Conservation (phyloP, 2,329 filamentous ascomycete species). For the Neonectria faginata region DNA sequence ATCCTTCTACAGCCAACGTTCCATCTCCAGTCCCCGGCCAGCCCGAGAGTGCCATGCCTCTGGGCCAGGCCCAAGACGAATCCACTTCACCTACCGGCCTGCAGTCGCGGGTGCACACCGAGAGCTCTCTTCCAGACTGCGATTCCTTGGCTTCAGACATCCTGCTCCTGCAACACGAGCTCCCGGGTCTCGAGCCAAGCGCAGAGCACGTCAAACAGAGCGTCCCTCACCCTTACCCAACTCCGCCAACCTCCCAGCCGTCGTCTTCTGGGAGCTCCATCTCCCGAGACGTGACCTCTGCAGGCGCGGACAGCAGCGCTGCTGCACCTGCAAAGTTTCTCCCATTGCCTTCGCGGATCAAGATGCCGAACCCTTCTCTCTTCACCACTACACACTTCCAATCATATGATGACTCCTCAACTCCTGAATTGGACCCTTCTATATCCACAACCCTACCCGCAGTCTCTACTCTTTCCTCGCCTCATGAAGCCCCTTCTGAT, state of each 20-base stretch:
- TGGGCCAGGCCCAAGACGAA: slow-evolving; percentile 40
- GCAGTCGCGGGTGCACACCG: slow-evolving; percentile 45
- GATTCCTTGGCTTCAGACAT: slow-evolving; percentile 37
- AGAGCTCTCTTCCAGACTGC: slow-evolving; percentile 41
- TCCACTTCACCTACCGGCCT: slow-evolving; percentile 49
- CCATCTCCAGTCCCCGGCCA: slow-evolving; percentile 53
- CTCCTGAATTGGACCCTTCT: slow-evolving; percentile 36
- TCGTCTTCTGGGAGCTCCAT: slow-evolving; percentile 53
- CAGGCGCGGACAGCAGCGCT: slow-evolving; percentile 40
- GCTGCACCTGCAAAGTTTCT: slow-evolving; percentile 38
- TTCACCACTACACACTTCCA: slow-evolving; percentile 47
- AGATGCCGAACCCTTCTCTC: slow-evolving; percentile 39
- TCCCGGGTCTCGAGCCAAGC: slow-evolving; percentile 38
- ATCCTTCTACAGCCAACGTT: slow-evolving; percentile 68
- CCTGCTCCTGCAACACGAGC: slow-evolving; percentile 43
- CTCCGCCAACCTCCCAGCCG: slow-evolving; percentile 66
- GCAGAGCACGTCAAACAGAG: slow-evolving; percentile 40
- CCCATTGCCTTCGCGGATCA: slow-evolving; percentile 36
- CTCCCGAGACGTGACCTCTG: slow-evolving; percentile 44
- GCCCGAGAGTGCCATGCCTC: slow-evolving; percentile 50
- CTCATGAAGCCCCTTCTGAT: slow-evolving; percentile 61
- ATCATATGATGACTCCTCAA: slow-evolving; percentile 40
- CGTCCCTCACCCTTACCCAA: slow-evolving; percentile 61
- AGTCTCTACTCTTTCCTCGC: slow-evolving; percentile 36
- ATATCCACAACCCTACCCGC: slow-evolving; percentile 36